Percentiles rank a stretch among this genome's conserved stretches.
Evolutionary conservation across 768 basidiomycete genomes (phyloP).

Genomic region (Pluteus cervinus): DNA sequence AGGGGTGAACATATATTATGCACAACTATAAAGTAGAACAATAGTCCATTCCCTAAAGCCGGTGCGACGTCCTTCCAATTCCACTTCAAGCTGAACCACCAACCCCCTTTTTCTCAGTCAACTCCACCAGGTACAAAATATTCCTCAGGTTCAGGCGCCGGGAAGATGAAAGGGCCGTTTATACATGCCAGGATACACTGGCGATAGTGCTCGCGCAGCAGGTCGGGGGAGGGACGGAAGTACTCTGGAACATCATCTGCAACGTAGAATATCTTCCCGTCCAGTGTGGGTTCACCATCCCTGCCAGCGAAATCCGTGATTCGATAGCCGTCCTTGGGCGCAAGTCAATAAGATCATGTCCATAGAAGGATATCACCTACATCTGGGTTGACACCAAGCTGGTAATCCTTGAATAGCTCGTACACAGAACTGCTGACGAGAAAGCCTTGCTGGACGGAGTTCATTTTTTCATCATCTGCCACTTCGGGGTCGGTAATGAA

Average conservation of each 20-base stretch:
- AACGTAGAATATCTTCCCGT: slow-evolving; percentile 10
- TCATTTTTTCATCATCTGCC: slow-evolving; percentile 10
- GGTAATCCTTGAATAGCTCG: slow-evolving; percentile 13
- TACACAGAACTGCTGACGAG: slow-evolving; percentile 13
- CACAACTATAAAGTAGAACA: too few species aligned
- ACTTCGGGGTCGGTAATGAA: slow-evolving; percentile 14
- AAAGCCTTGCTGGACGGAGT: slow-evolving; percentile 15
- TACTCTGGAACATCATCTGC: slow-evolving; percentile 5
- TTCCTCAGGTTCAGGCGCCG: slow-evolving; percentile 14
- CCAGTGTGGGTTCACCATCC: slow-evolving; percentile 9
- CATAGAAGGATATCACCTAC: slow-evolving; percentile 4
- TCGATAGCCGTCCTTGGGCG: slow-evolving; percentile 9
- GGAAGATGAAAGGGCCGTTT: slow-evolving; percentile 10
- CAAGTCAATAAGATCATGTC: background rate
- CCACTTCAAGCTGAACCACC: slow-evolving; percentile 13
- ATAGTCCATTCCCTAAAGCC: too few species aligned
- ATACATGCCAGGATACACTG: slow-evolving; percentile 15
- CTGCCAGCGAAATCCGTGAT: slow-evolving; percentile 12
- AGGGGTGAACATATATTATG: too few species aligned
- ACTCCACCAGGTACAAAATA: slow-evolving; percentile 12
- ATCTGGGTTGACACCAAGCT: slow-evolving; percentile 14
- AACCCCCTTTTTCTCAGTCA: slow-evolving; percentile 9
- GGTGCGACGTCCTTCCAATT: too few species aligned
- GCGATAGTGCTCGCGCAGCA: slow-evolving; percentile 16
- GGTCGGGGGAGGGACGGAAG: slow-evolving; percentile 16